phyloP scores from a whole-genome alignment of 1,284 basidiomycete genomes.

The Quambalaria eucalypti region DNA sequence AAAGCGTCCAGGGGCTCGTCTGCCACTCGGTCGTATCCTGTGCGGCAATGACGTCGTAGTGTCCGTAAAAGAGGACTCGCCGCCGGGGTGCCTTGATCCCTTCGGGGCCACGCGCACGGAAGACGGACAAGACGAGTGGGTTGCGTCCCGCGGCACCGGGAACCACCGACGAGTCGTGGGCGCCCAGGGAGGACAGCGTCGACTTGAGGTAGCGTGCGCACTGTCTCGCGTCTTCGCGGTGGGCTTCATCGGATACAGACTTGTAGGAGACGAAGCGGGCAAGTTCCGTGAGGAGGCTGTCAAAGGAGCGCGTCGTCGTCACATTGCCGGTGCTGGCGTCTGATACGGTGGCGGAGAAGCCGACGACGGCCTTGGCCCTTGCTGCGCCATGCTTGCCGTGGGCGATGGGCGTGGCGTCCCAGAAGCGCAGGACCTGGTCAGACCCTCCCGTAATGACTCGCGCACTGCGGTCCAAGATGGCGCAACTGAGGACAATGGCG shows the following conservation, averaged over 20 bases:
- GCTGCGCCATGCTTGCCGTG: background rate
- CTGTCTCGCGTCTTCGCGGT: conserved; percentile 61
- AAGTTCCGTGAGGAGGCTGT: conserved; percentile 58
- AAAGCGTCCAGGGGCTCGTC: conserved; percentile 75
- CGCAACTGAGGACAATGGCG: conserved; percentile 13
- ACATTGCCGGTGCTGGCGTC: background rate
- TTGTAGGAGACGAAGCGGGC: conserved; percentile 78
- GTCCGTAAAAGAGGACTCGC: conserved; percentile 38
- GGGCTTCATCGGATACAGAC: conserved; percentile 63
- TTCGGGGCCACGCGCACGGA: conserved; percentile 7
- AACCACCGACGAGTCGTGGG: conserved; percentile 28
- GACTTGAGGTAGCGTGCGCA: conserved; percentile 37
- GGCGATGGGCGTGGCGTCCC: conserved; percentile 11
- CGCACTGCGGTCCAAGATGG: conserved; percentile 11
- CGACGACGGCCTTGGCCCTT: background rate
- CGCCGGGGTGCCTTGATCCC: conserved; percentile 6
- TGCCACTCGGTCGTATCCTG: conserved; percentile 50
- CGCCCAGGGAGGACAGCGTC: conserved; percentile 31
- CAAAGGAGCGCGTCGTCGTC: conserved; percentile 8
- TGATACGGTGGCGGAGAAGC: background rate
- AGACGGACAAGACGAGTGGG: conserved; percentile 38
- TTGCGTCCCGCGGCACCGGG: conserved; percentile 22
- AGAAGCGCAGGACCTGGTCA: conserved; percentile 34
- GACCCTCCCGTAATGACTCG: conserved; percentile 20
- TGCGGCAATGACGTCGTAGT: conserved; percentile 40